phyloP scores from a whole-genome alignment of 2,329 filamentous ascomycete species.

The Teratosphaeria viscida region DNA sequence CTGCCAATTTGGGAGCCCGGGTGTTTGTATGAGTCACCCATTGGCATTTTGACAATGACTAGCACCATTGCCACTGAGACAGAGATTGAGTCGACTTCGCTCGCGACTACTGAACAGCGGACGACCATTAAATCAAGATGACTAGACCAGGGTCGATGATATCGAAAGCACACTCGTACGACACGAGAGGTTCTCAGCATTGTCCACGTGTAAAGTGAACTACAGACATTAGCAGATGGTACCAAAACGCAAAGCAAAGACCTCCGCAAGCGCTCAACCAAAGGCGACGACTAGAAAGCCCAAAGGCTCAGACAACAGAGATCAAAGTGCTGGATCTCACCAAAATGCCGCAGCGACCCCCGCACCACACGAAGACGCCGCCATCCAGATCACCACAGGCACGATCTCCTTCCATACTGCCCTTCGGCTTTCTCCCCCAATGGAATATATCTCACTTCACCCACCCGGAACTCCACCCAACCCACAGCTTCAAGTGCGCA shows the following conservation, averaged over 20 bases:
- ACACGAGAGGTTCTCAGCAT: neutral
- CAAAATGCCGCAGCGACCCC: neutral
- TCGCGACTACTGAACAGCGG: too few relatives aligned
- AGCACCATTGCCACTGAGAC: too few relatives aligned
- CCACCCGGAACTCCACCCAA: constrained; percentile 1
- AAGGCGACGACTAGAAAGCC: neutral
- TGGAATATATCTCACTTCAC: constrained; percentile 9
- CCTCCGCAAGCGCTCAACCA: neutral
- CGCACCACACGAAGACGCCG: neutral
- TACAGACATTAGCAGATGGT: neutral
- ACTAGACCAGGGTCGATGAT: too few relatives aligned
- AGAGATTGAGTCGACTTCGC: too few relatives aligned
- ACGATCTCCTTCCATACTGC: constrained; percentile 7
- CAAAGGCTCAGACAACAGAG: neutral
- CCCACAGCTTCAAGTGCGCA: constrained; percentile 7
- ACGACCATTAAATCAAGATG: too few relatives aligned
- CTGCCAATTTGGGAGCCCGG: neutral
- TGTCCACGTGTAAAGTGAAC: neutral
- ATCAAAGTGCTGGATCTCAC: neutral
- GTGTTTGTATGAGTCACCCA: neutral
- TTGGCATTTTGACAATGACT: too few relatives aligned
- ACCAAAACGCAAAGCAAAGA: neutral
- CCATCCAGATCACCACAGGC: neutral
- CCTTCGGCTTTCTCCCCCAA: constrained; percentile 12
- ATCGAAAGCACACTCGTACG: neutral